These are phyloP conservation scores for Desmodesmus armatus DNA, from an alignment of 139 green algal species.

Conservation along the genomic window DNA sequence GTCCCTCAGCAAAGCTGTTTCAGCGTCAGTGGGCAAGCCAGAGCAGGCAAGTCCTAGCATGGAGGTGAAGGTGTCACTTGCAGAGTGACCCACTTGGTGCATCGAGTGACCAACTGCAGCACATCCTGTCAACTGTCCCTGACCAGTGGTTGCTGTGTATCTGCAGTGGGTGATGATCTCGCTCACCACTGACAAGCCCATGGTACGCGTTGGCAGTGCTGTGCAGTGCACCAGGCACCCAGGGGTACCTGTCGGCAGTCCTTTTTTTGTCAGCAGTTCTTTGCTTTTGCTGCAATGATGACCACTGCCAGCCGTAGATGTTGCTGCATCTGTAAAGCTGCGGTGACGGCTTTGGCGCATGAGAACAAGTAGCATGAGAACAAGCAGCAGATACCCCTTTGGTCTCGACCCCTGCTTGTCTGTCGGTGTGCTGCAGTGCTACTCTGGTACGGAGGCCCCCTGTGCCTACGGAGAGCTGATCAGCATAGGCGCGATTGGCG, in stretches of 20 bases:
- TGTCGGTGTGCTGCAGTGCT: constrained; percentile 50
- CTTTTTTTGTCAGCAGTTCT: no score
- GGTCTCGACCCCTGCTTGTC: no score
- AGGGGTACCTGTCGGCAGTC: no score
- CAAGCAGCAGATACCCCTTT: no score
- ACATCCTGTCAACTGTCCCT: no score
- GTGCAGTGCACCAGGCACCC: no score
- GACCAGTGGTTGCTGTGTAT: neutral
- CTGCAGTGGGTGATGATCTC: constrained; percentile 66
- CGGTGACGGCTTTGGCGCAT: no score
- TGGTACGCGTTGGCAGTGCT: constrained; percentile 30
- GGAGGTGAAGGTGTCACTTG: neutral
- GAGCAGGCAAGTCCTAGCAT: no score
- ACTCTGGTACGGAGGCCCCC: constrained; percentile 57
- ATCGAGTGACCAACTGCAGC: neutral
- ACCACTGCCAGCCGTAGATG: no score
- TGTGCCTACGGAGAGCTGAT: constrained; percentile 71
- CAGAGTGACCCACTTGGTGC: neutral
- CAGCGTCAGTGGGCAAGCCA: constrained; percentile 59
- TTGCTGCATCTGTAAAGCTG: no score
- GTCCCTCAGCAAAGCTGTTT: constrained; percentile 58
- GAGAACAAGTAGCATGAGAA: no score
- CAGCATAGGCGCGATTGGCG: constrained; percentile 65
- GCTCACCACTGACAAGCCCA: constrained; percentile 56
- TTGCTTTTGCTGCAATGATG: no score